These are phyloP conservation scores for Bruguiera parviflora DNA, from an alignment of 345 rosid genomes.

Conservation along the genomic window DNA sequence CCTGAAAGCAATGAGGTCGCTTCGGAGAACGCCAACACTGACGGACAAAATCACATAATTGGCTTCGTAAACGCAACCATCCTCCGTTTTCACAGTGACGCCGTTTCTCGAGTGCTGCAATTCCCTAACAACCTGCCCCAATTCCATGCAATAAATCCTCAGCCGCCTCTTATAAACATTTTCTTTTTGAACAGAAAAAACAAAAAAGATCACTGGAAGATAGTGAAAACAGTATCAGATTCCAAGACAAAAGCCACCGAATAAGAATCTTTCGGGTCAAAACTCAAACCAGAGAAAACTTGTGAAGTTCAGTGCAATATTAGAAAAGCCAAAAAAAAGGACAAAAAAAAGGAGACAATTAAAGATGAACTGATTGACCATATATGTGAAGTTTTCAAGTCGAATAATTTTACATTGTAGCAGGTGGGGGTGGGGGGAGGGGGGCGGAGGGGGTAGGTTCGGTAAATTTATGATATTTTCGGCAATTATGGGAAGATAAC, in stretches of 20 bases:
- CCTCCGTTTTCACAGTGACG: constrained; percentile 79
- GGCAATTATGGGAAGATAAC: no score
- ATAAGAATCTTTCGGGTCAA: constrained; percentile 35
- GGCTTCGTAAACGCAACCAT: constrained; percentile 82
- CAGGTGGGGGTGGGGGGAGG: no score
- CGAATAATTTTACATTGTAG: no score
- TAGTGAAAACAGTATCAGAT: not conserved
- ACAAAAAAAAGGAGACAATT: not conserved
- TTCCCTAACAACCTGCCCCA: constrained; percentile 85
- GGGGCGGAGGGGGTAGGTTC: no score
- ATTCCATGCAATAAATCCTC: constrained; percentile 34
- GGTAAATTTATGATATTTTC: no score
- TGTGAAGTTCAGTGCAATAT: constrained; percentile 26
- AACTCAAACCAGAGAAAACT: constrained; percentile 28
- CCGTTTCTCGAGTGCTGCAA: constrained; percentile 85
- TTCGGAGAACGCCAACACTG: constrained; percentile 94
- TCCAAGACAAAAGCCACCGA: constrained; percentile 11
- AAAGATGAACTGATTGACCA: not conserved
- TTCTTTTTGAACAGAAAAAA: not conserved
- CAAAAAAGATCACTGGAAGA: not conserved
- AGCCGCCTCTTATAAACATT: not conserved
- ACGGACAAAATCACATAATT: constrained; percentile 86
- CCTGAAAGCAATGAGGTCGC: constrained; percentile 74
- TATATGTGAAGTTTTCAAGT: no score
- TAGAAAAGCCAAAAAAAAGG: constrained; percentile 13